Conservation (phyloP, 2,329 filamentous ascomycete genomes). For the Arthrobotrys sphaeroides region DNA sequence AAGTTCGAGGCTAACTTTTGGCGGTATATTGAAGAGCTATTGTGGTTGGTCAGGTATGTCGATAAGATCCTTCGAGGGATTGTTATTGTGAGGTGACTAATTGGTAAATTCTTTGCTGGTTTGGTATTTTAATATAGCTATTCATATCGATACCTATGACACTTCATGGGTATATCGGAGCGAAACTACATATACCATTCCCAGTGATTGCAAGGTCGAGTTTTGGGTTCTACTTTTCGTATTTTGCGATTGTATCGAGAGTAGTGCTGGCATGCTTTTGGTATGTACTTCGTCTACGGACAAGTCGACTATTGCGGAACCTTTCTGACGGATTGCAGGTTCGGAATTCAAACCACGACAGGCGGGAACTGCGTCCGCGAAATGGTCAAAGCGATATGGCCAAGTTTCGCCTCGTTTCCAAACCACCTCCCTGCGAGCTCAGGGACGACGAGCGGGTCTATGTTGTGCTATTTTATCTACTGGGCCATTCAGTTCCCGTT, state of each 20-base stretch:
- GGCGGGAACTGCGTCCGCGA: constrained; percentile 66
- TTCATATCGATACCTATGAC: constrained; percentile 61
- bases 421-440: constrained; percentile 66
- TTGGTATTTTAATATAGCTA: constrained; percentile 58
- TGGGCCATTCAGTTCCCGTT: constrained; percentile 66
- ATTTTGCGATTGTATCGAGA: constrained; percentile 62
- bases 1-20: constrained; percentile 24
- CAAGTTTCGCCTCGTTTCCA: constrained; percentile 66
- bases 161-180: constrained; percentile 65
- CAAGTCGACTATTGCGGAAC: too few relatives aligned
- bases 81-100: constrained; percentile 64
- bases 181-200: constrained; percentile 65
- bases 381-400: constrained; percentile 66
- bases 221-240: constrained; percentile 65
- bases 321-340: constrained; percentile 60
- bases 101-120: constrained; percentile 60
- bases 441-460: constrained; percentile 68
- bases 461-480: constrained; percentile 70
- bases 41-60: constrained; percentile 51
- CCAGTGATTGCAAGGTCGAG: constrained; percentile 63
- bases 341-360: constrained; percentile 73
- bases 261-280: constrained; percentile 65
- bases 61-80: constrained; percentile 56
- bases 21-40: constrained; percentile 34
- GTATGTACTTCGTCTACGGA: constrained; percentile 53